Conservation (phyloP, 164 flowering plant species). For the Amborella trichopoda region DNA sequence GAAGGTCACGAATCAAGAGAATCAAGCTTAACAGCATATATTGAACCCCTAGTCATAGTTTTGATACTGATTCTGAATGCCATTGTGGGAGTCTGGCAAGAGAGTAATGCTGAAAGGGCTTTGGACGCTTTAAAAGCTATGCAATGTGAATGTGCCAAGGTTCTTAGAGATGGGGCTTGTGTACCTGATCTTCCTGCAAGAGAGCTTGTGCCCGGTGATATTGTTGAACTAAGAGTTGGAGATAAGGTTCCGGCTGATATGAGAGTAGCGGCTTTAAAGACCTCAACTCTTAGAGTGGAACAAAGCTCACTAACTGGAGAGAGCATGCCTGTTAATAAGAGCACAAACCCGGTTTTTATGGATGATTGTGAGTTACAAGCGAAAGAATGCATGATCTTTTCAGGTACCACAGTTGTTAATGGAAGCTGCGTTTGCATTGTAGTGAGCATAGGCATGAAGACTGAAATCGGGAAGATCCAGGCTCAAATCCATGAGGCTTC, state of each 20-base stretch:
- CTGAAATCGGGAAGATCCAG: slow-evolving; percentile 89
- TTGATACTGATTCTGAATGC: slow-evolving; percentile 73
- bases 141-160: slow-evolving; percentile 73
- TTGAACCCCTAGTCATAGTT: slow-evolving; percentile 77
- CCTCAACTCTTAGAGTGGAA: slow-evolving; percentile 69
- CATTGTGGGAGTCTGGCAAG: slow-evolving; percentile 93
- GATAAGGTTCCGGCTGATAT: slow-evolving; percentile 91
- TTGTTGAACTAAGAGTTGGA: slow-evolving; percentile 72
- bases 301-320: slow-evolving; percentile 93
- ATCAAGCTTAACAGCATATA: slow-evolving; percentile 54
- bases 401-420: slow-evolving; percentile 81
- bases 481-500: slow-evolving; percentile 88
- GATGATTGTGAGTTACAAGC: slow-evolving; percentile 86
- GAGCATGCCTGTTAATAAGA: slow-evolving; percentile 74
- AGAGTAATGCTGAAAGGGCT: slow-evolving; percentile 81
- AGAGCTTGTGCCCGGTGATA: slow-evolving; percentile 87
- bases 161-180: slow-evolving; percentile 57
- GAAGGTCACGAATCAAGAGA: slow-evolving; percentile 37
- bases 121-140: slow-evolving; percentile 84
- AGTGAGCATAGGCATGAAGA: slow-evolving; percentile 58
- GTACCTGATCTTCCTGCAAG: slow-evolving; percentile 70
- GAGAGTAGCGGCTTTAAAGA: slow-evolving; percentile 63
- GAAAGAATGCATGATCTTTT: slow-evolving; percentile 80
- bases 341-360: slow-evolving; percentile 27
- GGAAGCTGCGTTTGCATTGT: slow-evolving; percentile 73